Percentiles rank a stretch among this genome's conserved stretches.
Conservation (phyloP, 345 rosid genomes). For the Ailanthus altissimus region DNA sequence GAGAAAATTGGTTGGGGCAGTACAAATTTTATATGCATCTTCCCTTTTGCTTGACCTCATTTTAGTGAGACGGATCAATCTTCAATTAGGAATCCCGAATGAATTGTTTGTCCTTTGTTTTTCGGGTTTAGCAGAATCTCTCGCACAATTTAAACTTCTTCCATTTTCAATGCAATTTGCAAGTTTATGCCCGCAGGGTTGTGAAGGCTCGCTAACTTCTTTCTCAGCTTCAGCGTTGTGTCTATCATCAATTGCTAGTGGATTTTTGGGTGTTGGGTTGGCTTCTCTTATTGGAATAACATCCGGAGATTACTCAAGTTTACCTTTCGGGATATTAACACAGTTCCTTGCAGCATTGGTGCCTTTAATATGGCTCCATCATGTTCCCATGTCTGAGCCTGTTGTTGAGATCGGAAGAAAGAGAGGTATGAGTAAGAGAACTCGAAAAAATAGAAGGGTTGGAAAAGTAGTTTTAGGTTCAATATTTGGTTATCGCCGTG, state of each 20-base stretch:
- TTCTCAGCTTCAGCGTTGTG: slow-evolving; percentile 73
- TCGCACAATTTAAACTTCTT: slow-evolving; percentile 82
- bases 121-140: slow-evolving; percentile 74
- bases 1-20: slow-evolving; percentile 58
- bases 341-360: slow-evolving; percentile 72
- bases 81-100: slow-evolving; percentile 64
- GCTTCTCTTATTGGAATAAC: slow-evolving; percentile 71
- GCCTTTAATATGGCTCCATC: slow-evolving; percentile 62
- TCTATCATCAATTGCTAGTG: slow-evolving; percentile 75
- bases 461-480: slow-evolving; percentile 53
- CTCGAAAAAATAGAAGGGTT: slow-evolving; percentile 55
- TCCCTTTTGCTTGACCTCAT: slow-evolving; percentile 76
- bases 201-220: slow-evolving; percentile 89
- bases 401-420: slow-evolving; percentile 47
- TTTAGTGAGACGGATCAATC: slow-evolving; percentile 65
- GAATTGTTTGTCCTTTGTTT: slow-evolving; percentile 65
- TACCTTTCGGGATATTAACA: slow-evolving; percentile 55
- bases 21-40: slow-evolving; percentile 61
- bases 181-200: slow-evolving; percentile 74
- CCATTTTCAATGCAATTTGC: slow-evolving; percentile 70
- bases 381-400: slow-evolving; percentile 50
- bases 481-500: slow-evolving; percentile 41
- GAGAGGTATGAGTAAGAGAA: slow-evolving; percentile 51
- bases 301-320: slow-evolving; percentile 56
- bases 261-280: slow-evolving; percentile 69